Evolutionary conservation across 1,284 basidiomycete species (phyloP).

Genomic region (Cerrena zonata): DNA sequence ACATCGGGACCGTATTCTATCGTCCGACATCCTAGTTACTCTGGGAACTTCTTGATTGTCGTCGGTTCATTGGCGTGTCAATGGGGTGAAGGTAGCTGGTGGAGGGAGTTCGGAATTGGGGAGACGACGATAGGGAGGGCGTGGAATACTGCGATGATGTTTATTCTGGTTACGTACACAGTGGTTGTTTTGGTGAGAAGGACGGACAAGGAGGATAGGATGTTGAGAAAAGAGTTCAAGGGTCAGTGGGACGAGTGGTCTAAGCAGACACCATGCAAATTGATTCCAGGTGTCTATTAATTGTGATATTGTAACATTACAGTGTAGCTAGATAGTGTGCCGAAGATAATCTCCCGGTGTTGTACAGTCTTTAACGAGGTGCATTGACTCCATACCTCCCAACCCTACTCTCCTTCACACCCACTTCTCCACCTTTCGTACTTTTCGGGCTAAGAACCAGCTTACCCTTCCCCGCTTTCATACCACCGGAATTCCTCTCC

Average conservation of each 20-base stretch:
- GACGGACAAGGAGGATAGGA: conserved; percentile 10
- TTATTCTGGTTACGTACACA: not conserved
- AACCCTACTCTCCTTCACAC: no score
- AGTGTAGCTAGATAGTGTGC: no score
- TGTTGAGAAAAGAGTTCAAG: conserved; percentile 12
- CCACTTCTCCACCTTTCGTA: no score
- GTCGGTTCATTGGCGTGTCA: not conserved
- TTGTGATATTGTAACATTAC: no score
- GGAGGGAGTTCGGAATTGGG: not conserved
- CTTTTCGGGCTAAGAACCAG: no score
- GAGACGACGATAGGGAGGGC: not conserved
- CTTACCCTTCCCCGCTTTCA: no score
- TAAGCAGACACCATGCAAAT: conserved; percentile 9
- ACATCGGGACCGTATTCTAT: conserved; percentile 11
- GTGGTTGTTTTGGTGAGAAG: not conserved
- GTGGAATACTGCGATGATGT: not conserved
- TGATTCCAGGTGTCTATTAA: conserved; percentile 12
- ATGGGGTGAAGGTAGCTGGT: not conserved
- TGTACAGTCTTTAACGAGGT: no score
- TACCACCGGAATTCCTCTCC: no score
- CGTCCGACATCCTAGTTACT: conserved; percentile 11
- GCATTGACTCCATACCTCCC: no score
- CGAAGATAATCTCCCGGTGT: no score
- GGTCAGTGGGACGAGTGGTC: conserved; percentile 13
- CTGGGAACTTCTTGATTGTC: conserved; percentile 1